Conservation (phyloP, 805 yeast species). For the Saturnispora ahearnii region DNA sequence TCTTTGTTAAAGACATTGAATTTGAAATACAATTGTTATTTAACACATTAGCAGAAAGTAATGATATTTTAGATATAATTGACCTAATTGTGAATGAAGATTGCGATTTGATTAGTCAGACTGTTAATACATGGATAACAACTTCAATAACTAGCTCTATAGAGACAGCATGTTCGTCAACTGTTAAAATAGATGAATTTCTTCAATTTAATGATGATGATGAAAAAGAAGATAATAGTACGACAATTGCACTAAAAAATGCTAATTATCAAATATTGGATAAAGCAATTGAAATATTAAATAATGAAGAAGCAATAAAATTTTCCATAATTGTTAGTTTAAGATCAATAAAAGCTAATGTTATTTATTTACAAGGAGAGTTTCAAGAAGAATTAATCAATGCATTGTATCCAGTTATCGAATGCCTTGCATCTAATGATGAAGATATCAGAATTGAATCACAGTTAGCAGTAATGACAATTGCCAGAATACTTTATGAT, state of each 20-base stretch:
- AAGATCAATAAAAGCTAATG: conserved; percentile 32
- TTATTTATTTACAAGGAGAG: conserved; percentile 27
- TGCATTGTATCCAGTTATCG: conserved; percentile 61
- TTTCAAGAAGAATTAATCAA: conserved; percentile 58
- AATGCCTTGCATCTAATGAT: conserved; percentile 53
- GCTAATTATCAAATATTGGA: conserved; percentile 5
- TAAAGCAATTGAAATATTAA: conserved; percentile 3
- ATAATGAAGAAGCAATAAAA: not conserved
- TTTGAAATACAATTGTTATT: conserved; percentile 10
- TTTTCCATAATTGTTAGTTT: conserved; percentile 30
- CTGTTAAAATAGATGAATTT: conserved; percentile 15
- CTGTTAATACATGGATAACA: conserved; percentile 33
- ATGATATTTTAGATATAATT: not conserved
- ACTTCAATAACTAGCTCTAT: conserved; percentile 13
- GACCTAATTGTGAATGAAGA: not conserved
- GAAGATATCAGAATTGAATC: conserved; percentile 41
- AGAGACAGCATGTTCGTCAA: not conserved
- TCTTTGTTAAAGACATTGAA: conserved; percentile 21
- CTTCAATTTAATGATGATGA: conserved; percentile 21
- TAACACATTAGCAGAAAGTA: not conserved
- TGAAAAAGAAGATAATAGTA: conserved; percentile 13
- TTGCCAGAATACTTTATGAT: conserved; percentile 43
- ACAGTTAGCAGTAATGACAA: conserved; percentile 38
- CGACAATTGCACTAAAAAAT: not conserved
- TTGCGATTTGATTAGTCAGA: conserved; percentile 12